Evolutionary conservation across 2,329 filamentous ascomycete species (phyloP), one percentile per base, ranked within the genome.

Genomic region (Penicillium verrucosum): DNA sequence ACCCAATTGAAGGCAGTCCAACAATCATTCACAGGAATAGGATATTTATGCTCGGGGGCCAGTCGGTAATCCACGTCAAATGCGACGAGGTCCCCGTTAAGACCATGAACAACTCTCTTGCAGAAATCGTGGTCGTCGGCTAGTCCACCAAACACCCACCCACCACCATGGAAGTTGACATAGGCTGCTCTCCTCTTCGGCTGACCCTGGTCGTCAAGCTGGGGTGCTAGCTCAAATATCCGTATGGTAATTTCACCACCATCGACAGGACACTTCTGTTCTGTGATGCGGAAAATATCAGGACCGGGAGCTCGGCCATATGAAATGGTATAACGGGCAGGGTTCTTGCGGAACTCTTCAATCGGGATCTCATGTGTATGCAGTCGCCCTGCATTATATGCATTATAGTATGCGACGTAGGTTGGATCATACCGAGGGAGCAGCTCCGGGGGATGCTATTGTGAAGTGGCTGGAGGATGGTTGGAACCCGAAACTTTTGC

Each of bases 41-140:
- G 75, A 58, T 70, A 76, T 21, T 60, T 68, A 58, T 73, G 53
- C 59, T 78, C 75, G 7, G 74, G 75, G 2, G 75, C 71, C 37
- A 77, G 65, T 30, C 74, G 70, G 54, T 79, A 78, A 56, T 78
- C 75, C 25, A 79, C 73, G 58, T 78, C 77, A 59, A 79, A 76
- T 1, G 66, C 75, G 16, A 79, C 75, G 41, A 74, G 59, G 16
- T 72, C 68, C n/a, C 73, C 68, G 16, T 74, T 69, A 30, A 74
- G 67, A 7, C 62, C 66, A 57, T 75, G 62, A 25, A 75, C 72
- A 12, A 79, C 54, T 21, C 68, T 66, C 59, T 78, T 77, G 58
- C 75, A 78, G 54, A 75, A 73, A 38, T 76, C 73, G 58, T 75
- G 70, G 44, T 78, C 75, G 1, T 63, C 64, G 5, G 58, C 54